Base-by-base conservation (phyloP, 176 grass and related monocot species). In the Hsuehochloa calcarea region DNA sequence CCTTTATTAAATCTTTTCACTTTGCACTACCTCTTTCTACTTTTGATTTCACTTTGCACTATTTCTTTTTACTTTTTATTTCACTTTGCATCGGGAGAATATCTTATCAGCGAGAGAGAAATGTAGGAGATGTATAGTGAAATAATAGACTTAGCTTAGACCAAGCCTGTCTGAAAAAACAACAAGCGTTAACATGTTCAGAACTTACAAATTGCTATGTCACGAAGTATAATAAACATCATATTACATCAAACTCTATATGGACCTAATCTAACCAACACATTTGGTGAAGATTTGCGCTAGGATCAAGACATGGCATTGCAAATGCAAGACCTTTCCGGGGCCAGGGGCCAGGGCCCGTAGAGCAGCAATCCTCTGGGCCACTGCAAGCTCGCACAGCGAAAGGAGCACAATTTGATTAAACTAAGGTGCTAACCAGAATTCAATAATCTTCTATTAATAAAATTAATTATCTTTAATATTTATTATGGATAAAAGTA, bases 351-450 rank as follows among this genome's bases (percentile, higher is more conserved):
- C n/a, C n/a, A n/a, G n/a, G 91, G 91, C 7, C 96, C 96, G 74
- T 95, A 85, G 72, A 98, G 93, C 85, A 98, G 89, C 83, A 98
- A 90, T 22, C 96, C 96, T 92, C 88, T 93, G 17, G 91, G 93
- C 89, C 89, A 95, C 91, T 98, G 85, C 45, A 84, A 85, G 65
- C 8, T 10, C 10, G 50, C 17, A 31, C 44, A n/a, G 6, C 16
- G 87, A 20, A 23, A 0, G 7, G 27, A 19, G 26, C 7, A 22
- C 26, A 9, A 83, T 31, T 73, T 79, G 4, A 29, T 25, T 15
- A 69, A 3, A 31, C 19, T 8, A 52, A 78, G 31, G 31, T 34
- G 1, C 31, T 3, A 2, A 34, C 31, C 2, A 34, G 31, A 34
- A 34, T 34, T 34, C 31, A 34, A 34, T 34, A 34, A 34, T 34